Evolutionary conservation across 345 rosid genomes (phyloP), one percentile per base, ranked within the genome.

Genomic region (Euphorbia lathyris): DNA sequence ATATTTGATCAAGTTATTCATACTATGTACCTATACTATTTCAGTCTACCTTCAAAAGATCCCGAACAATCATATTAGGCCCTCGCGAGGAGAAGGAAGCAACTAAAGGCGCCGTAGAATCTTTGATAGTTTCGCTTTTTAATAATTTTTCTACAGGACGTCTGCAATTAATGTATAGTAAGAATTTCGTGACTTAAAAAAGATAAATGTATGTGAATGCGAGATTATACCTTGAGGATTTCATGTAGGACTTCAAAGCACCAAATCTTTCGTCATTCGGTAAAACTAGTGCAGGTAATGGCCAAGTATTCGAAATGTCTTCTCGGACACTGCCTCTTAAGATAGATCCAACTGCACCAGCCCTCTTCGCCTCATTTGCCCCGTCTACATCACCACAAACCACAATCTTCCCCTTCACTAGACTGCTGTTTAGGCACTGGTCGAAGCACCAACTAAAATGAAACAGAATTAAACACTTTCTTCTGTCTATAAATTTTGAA

Each of bases 71-170:
- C 0, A 0, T 0, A 66, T 75, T 83, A 11, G 87, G 92, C 1
- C 89, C 85, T 0, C 81, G 74, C 0, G 87, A 80, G 55, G 89
- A 85, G 75, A 80, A 83, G 1, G 58, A 5, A 19, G 83, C 63
- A 43, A 76, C 75, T 13, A 38, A 26, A 13, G 87, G 87, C 27
- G 86, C 84, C 27, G 34, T 59, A n/a, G 58, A 57, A 65, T 82
- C 77, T 17, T 36, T 65, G 42, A 65, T 38, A 30, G 63, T 64
- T 34, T 80, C 76, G 19, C 83, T 76, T 69, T 72, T 77, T 45
- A 82, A 29, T 67, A 82, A 76, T 19, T 58, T 66, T 23, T 72
- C 83, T 59, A 13, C 29, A 7, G 84, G 80, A 14, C 72, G 26
- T 52, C 81, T 73, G 66, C 5, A 63, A 11, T 25, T 26, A n/a